Percentiles rank a stretch among this genome's conserved stretches.
Evolutionary conservation across 1,139 yeast genomes (phyloP).

Genomic region (Pichia sp.): DNA sequence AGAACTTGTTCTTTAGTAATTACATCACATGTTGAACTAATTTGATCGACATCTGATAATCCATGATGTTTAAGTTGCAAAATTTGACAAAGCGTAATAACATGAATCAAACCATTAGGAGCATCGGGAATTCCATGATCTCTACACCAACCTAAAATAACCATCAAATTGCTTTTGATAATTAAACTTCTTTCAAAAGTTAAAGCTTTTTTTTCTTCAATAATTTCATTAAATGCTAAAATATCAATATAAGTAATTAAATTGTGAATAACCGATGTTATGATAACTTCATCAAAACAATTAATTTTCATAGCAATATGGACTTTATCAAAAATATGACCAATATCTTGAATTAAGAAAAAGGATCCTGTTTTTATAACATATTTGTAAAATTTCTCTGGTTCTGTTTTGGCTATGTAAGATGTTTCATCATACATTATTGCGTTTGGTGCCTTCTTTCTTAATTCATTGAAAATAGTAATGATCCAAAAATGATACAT

Average conservation of each 20-base stretch:
- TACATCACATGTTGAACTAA: constrained; percentile 90
- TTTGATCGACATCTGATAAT: constrained; percentile 83
- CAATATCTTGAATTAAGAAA: not conserved
- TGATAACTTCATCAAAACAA: constrained; percentile 76
- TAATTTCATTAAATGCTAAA: constrained; percentile 86
- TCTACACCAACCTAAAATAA: constrained; percentile 98
- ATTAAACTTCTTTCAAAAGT: constrained; percentile 97
- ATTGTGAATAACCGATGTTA: constrained; percentile 82
- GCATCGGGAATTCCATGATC: constrained; percentile 90
- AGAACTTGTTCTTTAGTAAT: constrained; percentile 90
- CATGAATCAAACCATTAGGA: constrained; percentile 74
- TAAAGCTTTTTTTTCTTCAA: constrained; percentile 86
- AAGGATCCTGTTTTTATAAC: not conserved
- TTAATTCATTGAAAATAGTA: constrained; percentile 83
- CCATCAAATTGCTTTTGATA: constrained; percentile 88
- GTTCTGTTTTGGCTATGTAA: constrained; percentile 46
- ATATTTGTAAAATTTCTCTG: not conserved
- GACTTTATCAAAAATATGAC: constrained; percentile 70
- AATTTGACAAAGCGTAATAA: constrained; percentile 88
- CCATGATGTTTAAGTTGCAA: constrained; percentile 87
- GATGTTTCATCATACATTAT: constrained; percentile 81
- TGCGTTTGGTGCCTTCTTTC: constrained; percentile 88
- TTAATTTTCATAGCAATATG: constrained; percentile 91
- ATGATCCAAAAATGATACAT: constrained; percentile 97
- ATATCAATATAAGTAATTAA: constrained; percentile 83